These are phyloP conservation scores for Thelephora ganbajun DNA, from an alignment of 768 basidiomycete species.

Conservation along the genomic window DNA sequence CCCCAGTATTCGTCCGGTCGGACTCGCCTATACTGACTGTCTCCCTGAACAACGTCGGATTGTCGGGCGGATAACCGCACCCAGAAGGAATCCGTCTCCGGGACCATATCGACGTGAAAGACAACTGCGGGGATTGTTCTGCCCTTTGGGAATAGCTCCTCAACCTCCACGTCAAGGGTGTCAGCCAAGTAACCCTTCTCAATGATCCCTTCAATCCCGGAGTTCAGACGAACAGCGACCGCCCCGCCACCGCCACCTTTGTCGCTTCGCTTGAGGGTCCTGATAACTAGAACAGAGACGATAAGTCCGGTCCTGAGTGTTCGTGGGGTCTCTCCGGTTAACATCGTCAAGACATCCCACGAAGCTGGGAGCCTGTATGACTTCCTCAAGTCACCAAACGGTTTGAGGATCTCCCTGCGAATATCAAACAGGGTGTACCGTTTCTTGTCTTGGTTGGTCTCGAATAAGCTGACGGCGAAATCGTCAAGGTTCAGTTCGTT, in stretches of 20 bases:
- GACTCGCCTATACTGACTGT: slow-evolving; percentile 46
- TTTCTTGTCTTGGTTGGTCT: slow-evolving; percentile 74
- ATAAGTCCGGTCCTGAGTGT: slow-evolving; percentile 73
- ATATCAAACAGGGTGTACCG: slow-evolving; percentile 84
- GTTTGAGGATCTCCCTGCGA: slow-evolving; percentile 67
- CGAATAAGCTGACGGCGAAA: slow-evolving; percentile 84
- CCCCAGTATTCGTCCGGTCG: slow-evolving; percentile 54
- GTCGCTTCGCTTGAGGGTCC: slow-evolving; percentile 27
- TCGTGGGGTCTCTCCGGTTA: slow-evolving; percentile 78
- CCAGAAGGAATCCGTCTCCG: slow-evolving; percentile 45
- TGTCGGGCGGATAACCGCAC: slow-evolving; percentile 67
- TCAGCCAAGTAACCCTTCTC: slow-evolving; percentile 44
- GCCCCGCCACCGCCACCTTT: slow-evolving; percentile 12
- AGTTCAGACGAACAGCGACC: slow-evolving; percentile 73
- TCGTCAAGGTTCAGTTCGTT: slow-evolving; percentile 89
- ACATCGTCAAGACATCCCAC: slow-evolving; percentile 87
- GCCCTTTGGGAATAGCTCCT: slow-evolving; percentile 34
- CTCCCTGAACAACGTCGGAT: slow-evolving; percentile 45
- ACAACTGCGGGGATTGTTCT: slow-evolving; percentile 74
- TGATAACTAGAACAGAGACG: slow-evolving; percentile 58
- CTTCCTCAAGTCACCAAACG: slow-evolving; percentile 64
- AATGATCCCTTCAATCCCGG: slow-evolving; percentile 81
- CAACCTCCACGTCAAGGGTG: slow-evolving; percentile 16
- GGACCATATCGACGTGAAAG: slow-evolving; percentile 51
- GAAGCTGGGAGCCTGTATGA: slow-evolving; percentile 48